Evolutionary conservation across 179 eudicot species (phyloP), one percentile per base, ranked within the genome.

Genomic region (Amaranthus tricolor): DNA sequence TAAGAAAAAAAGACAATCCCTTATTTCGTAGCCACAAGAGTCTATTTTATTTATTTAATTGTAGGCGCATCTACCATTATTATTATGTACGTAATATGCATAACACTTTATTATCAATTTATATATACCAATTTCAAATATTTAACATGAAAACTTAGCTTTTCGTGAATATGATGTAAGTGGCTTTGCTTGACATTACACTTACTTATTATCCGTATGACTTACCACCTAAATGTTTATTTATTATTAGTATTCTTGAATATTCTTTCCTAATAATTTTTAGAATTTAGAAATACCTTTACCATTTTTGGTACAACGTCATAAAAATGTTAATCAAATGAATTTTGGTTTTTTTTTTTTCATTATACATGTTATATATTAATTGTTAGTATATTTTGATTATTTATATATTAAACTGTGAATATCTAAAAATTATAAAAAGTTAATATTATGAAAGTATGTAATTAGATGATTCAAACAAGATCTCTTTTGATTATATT

Each of bases 151-250:
- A 31, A 31, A 61, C 11, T 15, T 14, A 51, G 12, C 72, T 69
- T 69, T 69, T 53, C 6, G 61, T 69, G 72, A 69, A 31, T 69
- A 49, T 40, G 72, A 69, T 53, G 49, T 69, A 54, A 69, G 60
- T 69, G 72, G 70, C 21, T 56, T 66, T 49, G 16, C 55, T 49
- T 66, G 70, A 66, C 40, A 48, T 66, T 66, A 19, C 70, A 64
- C 55, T 49, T 50, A 20, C 43, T 31, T 53, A 68, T 69, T 69
- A 69, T 69, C 72, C 72, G 21, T 19, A 69, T 69, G 9, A 52
- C 9, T 19, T 14, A 68, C 59, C 72, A 52, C 53, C 72, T 68
- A 9, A 14, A 52, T 19, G 17, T 55, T 51, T 44, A 17, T 68
- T 21, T 14, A 13, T 68, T 10, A 52, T 11, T 14, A 13, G 17